A percentile compares a stretch with the other conserved stretches of the same genome.
phyloP scores from a whole-genome alignment of 495 filamentous ascomycete genomes.

The Hypoxylon trugodes region DNA sequence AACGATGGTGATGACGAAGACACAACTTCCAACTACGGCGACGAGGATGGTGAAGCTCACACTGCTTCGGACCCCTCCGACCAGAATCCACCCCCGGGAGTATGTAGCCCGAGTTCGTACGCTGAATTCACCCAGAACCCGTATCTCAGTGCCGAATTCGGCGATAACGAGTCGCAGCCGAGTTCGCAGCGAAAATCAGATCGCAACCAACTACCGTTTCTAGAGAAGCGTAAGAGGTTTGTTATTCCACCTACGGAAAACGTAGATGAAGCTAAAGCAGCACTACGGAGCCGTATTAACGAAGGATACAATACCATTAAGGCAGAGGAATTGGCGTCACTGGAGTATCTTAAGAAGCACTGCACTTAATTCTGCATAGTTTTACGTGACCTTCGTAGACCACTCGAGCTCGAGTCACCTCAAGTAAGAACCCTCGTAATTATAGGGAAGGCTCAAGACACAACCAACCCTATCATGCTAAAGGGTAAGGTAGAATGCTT shows the following conservation, averaged over 20 bases:
- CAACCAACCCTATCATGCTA: no score
- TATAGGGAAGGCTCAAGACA: no score
- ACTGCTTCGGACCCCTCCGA: neutral
- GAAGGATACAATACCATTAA: neutral
- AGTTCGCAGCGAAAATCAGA: neutral
- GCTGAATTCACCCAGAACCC: slow-evolving; percentile 12
- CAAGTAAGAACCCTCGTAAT: no score
- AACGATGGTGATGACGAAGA: neutral
- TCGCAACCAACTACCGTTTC: neutral
- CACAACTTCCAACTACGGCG: slow-evolving; percentile 1
- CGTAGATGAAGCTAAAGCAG: neutral
- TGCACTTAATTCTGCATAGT: neutral
- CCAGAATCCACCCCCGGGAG: no score
- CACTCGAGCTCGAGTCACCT: no score
- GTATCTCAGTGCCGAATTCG: neutral
- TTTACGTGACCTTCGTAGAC: no score
- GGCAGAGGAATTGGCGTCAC: neutral
- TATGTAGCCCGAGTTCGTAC: slow-evolving; percentile 14
- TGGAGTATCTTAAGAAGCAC: neutral
- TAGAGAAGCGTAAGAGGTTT: neutral
- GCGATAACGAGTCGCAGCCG: neutral
- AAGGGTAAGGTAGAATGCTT: no score
- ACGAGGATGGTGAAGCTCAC: neutral
- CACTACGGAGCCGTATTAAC: neutral
- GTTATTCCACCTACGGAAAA: neutral